phyloP scores from a whole-genome alignment of 2,329 filamentous ascomycete genomes.

The Penicillium sp. region DNA sequence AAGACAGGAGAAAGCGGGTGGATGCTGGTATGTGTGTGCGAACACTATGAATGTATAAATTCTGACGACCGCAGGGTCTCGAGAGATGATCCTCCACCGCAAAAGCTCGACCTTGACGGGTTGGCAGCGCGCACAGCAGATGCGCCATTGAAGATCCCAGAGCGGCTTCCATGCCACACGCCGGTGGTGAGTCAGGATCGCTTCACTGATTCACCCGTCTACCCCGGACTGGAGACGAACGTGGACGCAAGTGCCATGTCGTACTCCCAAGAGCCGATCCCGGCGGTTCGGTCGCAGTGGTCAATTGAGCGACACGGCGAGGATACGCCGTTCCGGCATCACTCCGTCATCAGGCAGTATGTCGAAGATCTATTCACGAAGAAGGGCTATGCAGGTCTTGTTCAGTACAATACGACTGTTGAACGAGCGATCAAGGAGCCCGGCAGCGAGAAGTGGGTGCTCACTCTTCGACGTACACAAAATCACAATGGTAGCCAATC shows the following conservation, averaged over 20 bases:
- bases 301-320: conserved; percentile 53
- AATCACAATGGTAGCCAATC: conserved; percentile 23
- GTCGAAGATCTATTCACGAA: conserved; percentile 56
- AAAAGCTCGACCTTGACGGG: conserved; percentile 46
- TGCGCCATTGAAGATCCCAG: conserved; percentile 48
- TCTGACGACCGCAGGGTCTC: conserved; percentile 26
- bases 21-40: conserved; percentile 54
- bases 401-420: conserved; percentile 57
- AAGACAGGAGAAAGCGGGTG: conserved; percentile 57
- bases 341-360: conserved; percentile 57
- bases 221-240: conserved; percentile 65
- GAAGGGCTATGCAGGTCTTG: conserved; percentile 51
- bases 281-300: conserved; percentile 41
- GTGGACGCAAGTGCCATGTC: conserved; percentile 60
- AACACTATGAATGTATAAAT: background rate
- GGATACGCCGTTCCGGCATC: conserved; percentile 62
- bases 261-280: conserved; percentile 58
- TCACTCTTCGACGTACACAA: conserved; percentile 50
- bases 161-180: conserved; percentile 47
- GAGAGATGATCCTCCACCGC: conserved; percentile 37
- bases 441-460: conserved; percentile 50
- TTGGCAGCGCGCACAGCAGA: conserved; percentile 54
- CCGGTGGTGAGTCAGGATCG: conserved; percentile 47
- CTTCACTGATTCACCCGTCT: conserved; percentile 59
- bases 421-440: conserved; percentile 55